Evolutionary conservation across 306 rosid species (phyloP), one percentile per base, ranked within the genome.

Genomic region (Pachyrhizus erosus): DNA sequence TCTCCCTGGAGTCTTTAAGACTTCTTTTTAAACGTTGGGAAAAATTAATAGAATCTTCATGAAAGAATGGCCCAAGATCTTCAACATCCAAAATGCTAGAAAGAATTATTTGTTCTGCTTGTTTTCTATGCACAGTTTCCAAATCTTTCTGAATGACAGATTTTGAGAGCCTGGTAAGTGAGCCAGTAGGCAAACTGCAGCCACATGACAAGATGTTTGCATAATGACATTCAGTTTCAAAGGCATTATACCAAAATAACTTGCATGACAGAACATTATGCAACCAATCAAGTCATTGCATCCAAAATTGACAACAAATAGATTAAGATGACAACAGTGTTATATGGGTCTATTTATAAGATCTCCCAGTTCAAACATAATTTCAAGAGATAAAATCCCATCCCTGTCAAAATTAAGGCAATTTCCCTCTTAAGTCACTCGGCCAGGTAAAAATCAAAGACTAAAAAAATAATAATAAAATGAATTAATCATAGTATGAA

Each of bases 1-100:
- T 71, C 86, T 88, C 87, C 87, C 97, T 89, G 77, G 99, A 91
- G 31, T 93, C 94, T 79, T 86, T 51, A 75, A 95, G 94, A 76
- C 90, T 88, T 88, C 77, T 86, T 83, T 83, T 80, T 69, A 95
- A 85, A 40, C 77, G 82, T 51, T 81, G 86, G 75, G 90, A 91
- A 85, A 95, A 93, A 60, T 91, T 89, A 14, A 80, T 57, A 61
- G 97, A 87, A 45, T 91, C 92, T 79, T 82, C 82, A 80, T 87
- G 83, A 86, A 89, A 91, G 75, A 86, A 82, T 68, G 90, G 79
- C 27, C 88, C 96, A 71, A 85, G 84, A 87, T 88, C 92, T 73
- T 89, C 94, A 33, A 52, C 86, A 86, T 91, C 91, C 91, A 90
- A 84, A 74, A 95, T 71, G 70, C 87, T 82, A 18, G 99, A 92